A percentile compares a stretch with the other conserved stretches of the same genome.
Evolutionary conservation across 164 flowering plant species (phyloP).

Genomic region (Piper betle): DNA sequence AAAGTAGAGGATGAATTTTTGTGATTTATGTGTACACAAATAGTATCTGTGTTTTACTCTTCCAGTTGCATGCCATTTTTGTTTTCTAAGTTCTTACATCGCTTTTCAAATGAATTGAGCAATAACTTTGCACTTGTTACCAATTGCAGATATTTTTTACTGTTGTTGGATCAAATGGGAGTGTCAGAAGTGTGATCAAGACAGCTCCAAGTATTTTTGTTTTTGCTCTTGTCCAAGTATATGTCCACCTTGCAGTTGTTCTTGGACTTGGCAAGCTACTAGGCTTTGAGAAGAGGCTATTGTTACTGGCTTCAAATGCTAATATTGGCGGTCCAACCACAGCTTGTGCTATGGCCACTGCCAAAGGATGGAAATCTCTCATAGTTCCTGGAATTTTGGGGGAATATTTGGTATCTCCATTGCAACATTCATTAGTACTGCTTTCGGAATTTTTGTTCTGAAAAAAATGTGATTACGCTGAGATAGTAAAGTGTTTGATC

Average conservation of each 20-base stretch:
- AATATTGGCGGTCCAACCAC: conserved; percentile 95
- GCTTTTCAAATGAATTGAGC: background rate
- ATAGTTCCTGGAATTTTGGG: conserved; percentile 77
- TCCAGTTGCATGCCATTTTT: background rate
- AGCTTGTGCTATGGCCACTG: conserved; percentile 90
- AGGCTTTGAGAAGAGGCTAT: conserved; percentile 40
- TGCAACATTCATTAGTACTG: conserved; percentile 80
- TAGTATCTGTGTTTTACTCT: background rate
- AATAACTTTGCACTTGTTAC: background rate
- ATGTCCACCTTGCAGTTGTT: conserved; percentile 57
- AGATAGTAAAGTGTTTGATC: background rate
- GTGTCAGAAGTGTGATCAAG: conserved; percentile 57
- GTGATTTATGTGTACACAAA: background rate
- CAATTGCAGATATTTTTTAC: conserved; percentile 61
- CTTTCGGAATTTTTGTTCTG: conserved; percentile 52
- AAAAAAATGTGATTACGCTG: conserved; percentile 24
- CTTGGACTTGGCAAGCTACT: conserved; percentile 70
- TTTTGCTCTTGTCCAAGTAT: conserved; percentile 68
- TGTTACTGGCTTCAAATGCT: conserved; percentile 88
- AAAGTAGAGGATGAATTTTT: background rate
- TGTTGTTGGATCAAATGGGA: conserved; percentile 80
- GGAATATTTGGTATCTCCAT: conserved; percentile 78
- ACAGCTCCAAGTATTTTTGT: conserved; percentile 82
- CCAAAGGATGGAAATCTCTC: conserved; percentile 80
- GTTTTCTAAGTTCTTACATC: background rate